phyloP scores from a whole-genome alignment of 2,329 filamentous ascomycete species.

The Apiospora hydei region DNA sequence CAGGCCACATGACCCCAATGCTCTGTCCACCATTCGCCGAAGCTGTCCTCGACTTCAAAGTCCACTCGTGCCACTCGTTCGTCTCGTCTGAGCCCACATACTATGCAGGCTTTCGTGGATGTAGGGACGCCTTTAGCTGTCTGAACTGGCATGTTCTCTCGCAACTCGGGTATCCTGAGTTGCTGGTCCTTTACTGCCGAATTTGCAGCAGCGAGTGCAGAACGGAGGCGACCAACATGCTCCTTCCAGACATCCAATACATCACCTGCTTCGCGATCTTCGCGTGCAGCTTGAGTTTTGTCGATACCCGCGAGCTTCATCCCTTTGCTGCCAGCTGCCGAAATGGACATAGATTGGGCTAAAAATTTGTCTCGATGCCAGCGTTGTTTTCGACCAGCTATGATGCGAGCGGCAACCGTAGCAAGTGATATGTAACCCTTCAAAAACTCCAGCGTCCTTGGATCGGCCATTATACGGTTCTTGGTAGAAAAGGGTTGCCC shows the following conservation, averaged over 20 bases:
- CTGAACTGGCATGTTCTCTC: conserved; percentile 72
- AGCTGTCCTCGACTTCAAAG: conserved; percentile 82
- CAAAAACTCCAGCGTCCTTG: conserved; percentile 68
- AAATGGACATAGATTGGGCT: conserved; percentile 88
- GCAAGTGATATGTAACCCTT: conserved; percentile 68
- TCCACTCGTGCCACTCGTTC: conserved; percentile 83
- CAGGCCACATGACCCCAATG: conserved; percentile 85
- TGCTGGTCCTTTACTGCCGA: conserved; percentile 46
- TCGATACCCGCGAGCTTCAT: conserved; percentile 94
- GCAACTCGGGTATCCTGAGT: conserved; percentile 72
- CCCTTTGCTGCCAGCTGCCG: conserved; percentile 75
- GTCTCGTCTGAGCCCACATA: conserved; percentile 89
- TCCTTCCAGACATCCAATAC: conserved; percentile 78
- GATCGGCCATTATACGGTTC: conserved; percentile 69
- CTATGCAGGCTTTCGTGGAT: conserved; percentile 76
- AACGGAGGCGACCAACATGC: conserved; percentile 76
- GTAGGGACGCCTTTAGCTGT: conserved; percentile 76
- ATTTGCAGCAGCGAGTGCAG: conserved; percentile 73
- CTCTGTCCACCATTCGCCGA: conserved; percentile 96
- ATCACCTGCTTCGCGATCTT: conserved; percentile 85
- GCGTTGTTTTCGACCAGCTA: conserved; percentile 83
- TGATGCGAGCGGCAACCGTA: conserved; percentile 76
- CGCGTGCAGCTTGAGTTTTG: conserved; percentile 80
- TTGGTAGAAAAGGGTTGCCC: conserved; percentile 64
- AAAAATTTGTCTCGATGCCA: conserved; percentile 92